Percentiles rank a stretch among this genome's conserved stretches.
Evolutionary conservation across 495 filamentous ascomycete genomes (phyloP).

Genomic region (Xylaria venustula): DNA sequence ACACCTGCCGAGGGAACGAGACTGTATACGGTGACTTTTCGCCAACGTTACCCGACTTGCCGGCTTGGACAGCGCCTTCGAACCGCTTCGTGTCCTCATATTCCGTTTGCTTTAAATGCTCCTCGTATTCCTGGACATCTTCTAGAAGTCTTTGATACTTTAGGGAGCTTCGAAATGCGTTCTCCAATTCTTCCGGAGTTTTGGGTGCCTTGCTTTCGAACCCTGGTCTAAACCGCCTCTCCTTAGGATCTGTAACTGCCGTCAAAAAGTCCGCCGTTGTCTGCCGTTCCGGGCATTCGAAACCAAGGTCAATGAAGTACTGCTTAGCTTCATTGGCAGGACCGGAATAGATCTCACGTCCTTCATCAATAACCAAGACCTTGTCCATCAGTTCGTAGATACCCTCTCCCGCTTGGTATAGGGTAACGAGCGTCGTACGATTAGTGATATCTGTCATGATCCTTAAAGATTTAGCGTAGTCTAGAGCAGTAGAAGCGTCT

Average conservation of each 20-base stretch:
- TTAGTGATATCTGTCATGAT: constrained; percentile 83
- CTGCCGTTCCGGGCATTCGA: constrained; percentile 53
- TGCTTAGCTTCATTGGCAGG: constrained; percentile 57
- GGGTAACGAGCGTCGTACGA: constrained; percentile 76
- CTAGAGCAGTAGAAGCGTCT: constrained; percentile 75
- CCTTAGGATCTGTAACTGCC: constrained; percentile 66
- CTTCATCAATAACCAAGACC: constrained; percentile 66
- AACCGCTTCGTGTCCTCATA: constrained; percentile 67
- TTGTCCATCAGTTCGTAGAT: constrained; percentile 83
- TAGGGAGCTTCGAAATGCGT: constrained; percentile 58
- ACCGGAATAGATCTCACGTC: constrained; percentile 68
- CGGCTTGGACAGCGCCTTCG: constrained; percentile 64
- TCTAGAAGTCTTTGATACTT: constrained; percentile 48
- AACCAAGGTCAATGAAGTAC: constrained; percentile 66
- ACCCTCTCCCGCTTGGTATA: constrained; percentile 81
- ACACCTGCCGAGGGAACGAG: constrained; percentile 64
- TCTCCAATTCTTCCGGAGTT: constrained; percentile 70
- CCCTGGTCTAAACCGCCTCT: constrained; percentile 62
- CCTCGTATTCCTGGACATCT: constrained; percentile 51
- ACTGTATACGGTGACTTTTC: constrained; percentile 72
- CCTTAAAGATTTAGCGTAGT: constrained; percentile 73
- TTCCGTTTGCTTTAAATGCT: constrained; percentile 42
- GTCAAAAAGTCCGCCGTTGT: constrained; percentile 75
- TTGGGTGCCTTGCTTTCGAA: constrained; percentile 66
- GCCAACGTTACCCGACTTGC: constrained; percentile 64